Conservation (phyloP, 2,329 filamentous ascomycete species). For the Phaeosphaeria sp. region DNA sequence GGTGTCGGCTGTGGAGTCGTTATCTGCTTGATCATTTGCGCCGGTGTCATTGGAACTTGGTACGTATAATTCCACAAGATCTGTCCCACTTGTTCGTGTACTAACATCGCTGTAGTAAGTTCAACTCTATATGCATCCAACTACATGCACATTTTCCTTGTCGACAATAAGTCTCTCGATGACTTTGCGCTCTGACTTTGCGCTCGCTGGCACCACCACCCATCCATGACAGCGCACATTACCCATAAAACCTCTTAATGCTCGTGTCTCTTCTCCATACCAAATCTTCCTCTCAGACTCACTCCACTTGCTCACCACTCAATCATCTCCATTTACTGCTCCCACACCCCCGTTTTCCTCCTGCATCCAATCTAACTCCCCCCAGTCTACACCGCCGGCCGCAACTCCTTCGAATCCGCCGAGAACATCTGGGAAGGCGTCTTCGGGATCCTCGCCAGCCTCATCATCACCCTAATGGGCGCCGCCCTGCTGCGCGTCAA, state of each 20-base stretch:
- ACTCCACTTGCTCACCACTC: neutral
- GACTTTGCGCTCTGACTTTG: too few relatives aligned
- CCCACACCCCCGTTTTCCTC: neutral
- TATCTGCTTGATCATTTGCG: constrained; percentile 70
- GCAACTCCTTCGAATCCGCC: constrained; percentile 69
- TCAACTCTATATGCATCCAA: too few relatives aligned
- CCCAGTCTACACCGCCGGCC: constrained; percentile 70
- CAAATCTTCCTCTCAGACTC: too few relatives aligned
- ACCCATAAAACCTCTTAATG: too few relatives aligned
- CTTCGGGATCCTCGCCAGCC: constrained; percentile 74
- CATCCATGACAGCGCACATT: too few relatives aligned
- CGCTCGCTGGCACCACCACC: too few relatives aligned
- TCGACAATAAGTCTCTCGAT: too few relatives aligned
- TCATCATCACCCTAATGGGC: constrained; percentile 85
- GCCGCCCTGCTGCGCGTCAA: constrained; percentile 80
- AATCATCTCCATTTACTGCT: too few relatives aligned
- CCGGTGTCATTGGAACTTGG: constrained; percentile 71
- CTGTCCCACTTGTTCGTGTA: neutral
- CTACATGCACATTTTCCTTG: too few relatives aligned
- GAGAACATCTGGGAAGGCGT: constrained; percentile 84
- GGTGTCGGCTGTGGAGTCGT: constrained; percentile 69
- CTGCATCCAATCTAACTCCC: neutral
- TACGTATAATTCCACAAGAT: neutral
- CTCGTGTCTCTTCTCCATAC: too few relatives aligned
- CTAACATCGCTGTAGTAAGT: constrained; percentile 2